Evolutionary conservation across 306 rosid genomes (phyloP).

Genomic region (Lathyrus aphaca): DNA sequence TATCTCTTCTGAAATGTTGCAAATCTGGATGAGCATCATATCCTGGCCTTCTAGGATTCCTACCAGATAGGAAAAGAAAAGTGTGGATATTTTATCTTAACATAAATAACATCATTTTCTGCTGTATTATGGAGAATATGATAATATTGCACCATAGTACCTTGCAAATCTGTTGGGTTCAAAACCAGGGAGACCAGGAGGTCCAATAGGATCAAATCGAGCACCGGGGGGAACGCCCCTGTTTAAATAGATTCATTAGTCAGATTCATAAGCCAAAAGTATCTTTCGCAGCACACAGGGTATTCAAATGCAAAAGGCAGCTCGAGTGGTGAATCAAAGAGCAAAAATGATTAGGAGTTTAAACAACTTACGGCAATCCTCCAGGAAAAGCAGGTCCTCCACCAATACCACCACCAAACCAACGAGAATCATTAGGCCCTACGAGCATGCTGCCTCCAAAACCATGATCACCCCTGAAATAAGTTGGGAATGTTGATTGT

Average conservation of each 20-base stretch:
- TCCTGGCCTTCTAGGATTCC: slow-evolving; percentile 68
- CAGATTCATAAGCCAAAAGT: neutral
- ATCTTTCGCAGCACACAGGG: neutral
- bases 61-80: slow-evolving; percentile 29
- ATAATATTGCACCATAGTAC: slow-evolving; percentile 37
- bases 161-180: slow-evolving; percentile 73
- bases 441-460: slow-evolving; percentile 73
- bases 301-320: slow-evolving; percentile 10
- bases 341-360: slow-evolving; percentile 8
- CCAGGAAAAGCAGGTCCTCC: slow-evolving; percentile 64
- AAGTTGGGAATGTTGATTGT: slow-evolving; percentile 7
- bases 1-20: slow-evolving; percentile 64
- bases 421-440: slow-evolving; percentile 79
- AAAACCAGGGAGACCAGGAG: slow-evolving; percentile 84
- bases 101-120: neutral
- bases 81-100: neutral
- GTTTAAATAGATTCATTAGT: slow-evolving; percentile 36
- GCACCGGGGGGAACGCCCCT: slow-evolving; percentile 88
- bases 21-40: slow-evolving; percentile 74
- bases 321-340: neutral
- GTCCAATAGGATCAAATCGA: slow-evolving; percentile 89
- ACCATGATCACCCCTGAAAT: slow-evolving; percentile 58
- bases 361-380: slow-evolving; percentile 69
- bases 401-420: slow-evolving; percentile 61
- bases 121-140: neutral